A percentile compares a stretch with the other conserved stretches of the same genome.
phyloP scores from a whole-genome alignment of 305 asterid species.

The Ilex paraguariensis region DNA sequence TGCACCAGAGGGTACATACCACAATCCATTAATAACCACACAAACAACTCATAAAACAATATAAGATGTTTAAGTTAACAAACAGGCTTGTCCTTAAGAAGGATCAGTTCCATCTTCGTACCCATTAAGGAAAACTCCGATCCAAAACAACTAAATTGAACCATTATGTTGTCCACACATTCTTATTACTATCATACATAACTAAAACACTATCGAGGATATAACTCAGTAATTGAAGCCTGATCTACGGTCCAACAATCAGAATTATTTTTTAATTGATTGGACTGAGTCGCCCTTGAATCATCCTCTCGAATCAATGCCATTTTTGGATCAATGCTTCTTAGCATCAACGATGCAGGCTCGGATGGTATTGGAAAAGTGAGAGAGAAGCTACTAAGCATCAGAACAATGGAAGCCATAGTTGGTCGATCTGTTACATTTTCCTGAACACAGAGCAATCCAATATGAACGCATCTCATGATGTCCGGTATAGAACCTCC shows the following conservation, averaged over 20 bases:
- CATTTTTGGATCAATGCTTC: slow-evolving; percentile 6
- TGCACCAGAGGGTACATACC: no score
- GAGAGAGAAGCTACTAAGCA: slow-evolving; percentile 31
- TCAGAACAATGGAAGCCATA: slow-evolving; percentile 30
- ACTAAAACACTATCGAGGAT: slow-evolving; percentile 7
- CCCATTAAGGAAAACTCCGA: no score
- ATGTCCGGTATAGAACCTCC: background rate
- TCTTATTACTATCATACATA: no score
- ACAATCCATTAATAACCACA: no score
- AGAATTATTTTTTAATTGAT: background rate
- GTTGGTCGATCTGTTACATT: slow-evolving; percentile 32
- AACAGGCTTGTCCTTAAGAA: no score
- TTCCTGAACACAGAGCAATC: slow-evolving; percentile 44
- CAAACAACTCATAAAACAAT: no score
- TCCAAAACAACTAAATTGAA: no score
- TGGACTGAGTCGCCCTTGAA: background rate
- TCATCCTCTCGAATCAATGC: background rate
- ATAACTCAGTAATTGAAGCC: slow-evolving; percentile 14
- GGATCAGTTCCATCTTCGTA: no score
- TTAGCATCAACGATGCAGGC: slow-evolving; percentile 28
- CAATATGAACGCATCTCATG: slow-evolving; percentile 15
- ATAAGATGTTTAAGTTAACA: no score
- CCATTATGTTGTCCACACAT: no score
- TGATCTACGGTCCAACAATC: slow-evolving; percentile 4
- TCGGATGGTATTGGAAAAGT: slow-evolving; percentile 23